phyloP scores from a whole-genome alignment of 805 yeast genomes.

The Ogataea paradorogensis region DNA sequence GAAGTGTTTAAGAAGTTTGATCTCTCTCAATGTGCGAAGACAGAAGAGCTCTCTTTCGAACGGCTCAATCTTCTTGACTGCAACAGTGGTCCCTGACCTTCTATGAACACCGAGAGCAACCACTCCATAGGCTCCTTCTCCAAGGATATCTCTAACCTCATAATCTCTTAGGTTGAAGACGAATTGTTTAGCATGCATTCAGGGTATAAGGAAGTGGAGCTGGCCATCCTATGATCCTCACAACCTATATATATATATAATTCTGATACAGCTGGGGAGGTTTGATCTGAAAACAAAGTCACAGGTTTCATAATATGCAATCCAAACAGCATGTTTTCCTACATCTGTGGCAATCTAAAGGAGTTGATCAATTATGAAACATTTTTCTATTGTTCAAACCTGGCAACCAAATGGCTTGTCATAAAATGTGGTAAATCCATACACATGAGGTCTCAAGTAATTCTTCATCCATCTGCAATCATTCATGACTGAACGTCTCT shows the following conservation, averaged over 20 bases:
- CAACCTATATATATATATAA: constrained; percentile 6
- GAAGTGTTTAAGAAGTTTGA: constrained; percentile 62
- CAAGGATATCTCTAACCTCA: constrained; percentile 57
- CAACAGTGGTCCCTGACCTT: constrained; percentile 59
- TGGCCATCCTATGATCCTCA: not conserved
- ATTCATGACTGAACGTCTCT: no score
- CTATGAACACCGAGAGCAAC: constrained; percentile 68
- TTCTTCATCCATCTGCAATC: no score
- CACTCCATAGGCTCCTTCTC: constrained; percentile 82
- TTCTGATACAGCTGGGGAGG: constrained; percentile 10
- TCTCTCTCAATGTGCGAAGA: constrained; percentile 67
- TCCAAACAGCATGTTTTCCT: not conserved
- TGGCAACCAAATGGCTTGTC: not conserved
- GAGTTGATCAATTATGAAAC: constrained; percentile 3
- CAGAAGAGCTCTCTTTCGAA: constrained; percentile 64
- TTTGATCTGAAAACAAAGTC: not conserved
- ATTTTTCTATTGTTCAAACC: constrained; percentile 4
- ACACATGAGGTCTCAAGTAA: not conserved
- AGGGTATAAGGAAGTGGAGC: not conserved
- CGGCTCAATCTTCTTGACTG: constrained; percentile 75
- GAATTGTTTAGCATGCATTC: constrained; percentile 38
- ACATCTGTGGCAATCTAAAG: not conserved
- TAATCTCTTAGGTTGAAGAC: constrained; percentile 64
- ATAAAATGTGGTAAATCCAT: not conserved
- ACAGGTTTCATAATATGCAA: constrained; percentile 8